Evolutionary conservation across 179 eudicot genomes (phyloP).

Genomic region (Patellifolia procumbens): DNA sequence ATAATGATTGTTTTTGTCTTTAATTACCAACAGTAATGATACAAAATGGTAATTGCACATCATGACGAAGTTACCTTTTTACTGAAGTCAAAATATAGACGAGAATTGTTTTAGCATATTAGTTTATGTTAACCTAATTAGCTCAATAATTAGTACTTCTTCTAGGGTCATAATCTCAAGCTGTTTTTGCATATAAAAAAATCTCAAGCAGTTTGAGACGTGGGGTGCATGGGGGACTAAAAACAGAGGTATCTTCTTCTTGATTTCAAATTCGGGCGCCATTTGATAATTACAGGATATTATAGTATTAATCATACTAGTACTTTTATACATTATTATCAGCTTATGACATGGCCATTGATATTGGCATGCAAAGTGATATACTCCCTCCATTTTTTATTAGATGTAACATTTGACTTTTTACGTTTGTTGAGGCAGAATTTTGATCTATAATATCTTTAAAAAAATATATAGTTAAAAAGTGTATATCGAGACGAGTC

Average conservation of each 20-base stretch:
- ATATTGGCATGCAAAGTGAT: too few species aligned
- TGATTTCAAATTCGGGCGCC: slow-evolving; percentile 24
- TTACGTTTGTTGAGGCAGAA: too few species aligned
- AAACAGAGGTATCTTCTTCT: neutral
- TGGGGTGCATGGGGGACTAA: slow-evolving; percentile 18
- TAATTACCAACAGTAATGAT: slow-evolving; percentile 24
- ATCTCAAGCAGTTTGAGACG: slow-evolving; percentile 3
- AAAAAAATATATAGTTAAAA: too few species aligned
- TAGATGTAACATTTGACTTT: too few species aligned
- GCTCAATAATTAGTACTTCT: slow-evolving; percentile 13
- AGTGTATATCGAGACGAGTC: too few species aligned
- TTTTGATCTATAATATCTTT: too few species aligned
- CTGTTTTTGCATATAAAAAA: too few species aligned
- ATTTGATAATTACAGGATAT: neutral
- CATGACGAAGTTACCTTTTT: slow-evolving; percentile 17
- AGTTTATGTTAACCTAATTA: neutral
- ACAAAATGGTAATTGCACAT: slow-evolving; percentile 23
- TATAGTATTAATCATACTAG: neutral
- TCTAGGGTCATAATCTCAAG: slow-evolving; percentile 24
- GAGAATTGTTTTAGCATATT: neutral
- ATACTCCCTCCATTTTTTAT: too few species aligned
- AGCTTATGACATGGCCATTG: neutral
- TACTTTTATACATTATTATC: neutral
- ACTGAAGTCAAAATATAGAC: slow-evolving; percentile 26
- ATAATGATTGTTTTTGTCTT: slow-evolving; percentile 33